phyloP scores from a whole-genome alignment of 305 asterid species.

The Vinca major region DNA sequence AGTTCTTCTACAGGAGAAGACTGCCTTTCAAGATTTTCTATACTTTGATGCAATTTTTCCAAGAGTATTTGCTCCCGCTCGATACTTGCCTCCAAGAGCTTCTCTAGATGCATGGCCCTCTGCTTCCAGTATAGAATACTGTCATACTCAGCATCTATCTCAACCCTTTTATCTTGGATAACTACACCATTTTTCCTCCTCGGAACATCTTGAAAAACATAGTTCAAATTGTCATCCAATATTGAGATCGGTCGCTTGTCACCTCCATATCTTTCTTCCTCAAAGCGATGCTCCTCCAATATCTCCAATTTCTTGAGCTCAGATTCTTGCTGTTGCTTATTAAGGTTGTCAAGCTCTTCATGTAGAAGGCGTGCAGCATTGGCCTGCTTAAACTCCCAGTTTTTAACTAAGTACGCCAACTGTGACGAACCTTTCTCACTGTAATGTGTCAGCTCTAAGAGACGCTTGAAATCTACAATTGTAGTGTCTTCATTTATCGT shows the following conservation, averaged over 20 bases:
- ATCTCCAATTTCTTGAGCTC: constrained; percentile 88
- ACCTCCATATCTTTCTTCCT: constrained; percentile 60
- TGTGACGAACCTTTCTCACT: constrained; percentile 88
- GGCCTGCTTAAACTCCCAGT: constrained; percentile 73
- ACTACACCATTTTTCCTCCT: constrained; percentile 37
- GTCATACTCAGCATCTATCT: constrained; percentile 63
- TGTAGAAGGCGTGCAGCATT: constrained; percentile 67
- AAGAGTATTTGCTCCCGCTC: constrained; percentile 43
- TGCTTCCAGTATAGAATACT: constrained; percentile 68
- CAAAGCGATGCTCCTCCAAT: constrained; percentile 70
- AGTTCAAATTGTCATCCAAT: constrained; percentile 57
- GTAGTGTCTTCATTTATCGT: constrained; percentile 54
- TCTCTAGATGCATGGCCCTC: constrained; percentile 50
- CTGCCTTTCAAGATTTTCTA: constrained; percentile 67
- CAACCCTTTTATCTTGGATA: constrained; percentile 36
- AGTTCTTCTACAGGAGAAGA: constrained; percentile 81
- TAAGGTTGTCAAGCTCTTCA: constrained; percentile 77
- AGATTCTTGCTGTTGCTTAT: constrained; percentile 72
- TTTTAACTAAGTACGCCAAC: constrained; percentile 61
- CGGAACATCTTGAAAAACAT: constrained; percentile 47
- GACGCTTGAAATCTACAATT: constrained; percentile 62
- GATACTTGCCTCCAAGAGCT: constrained; percentile 54
- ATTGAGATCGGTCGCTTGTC: constrained; percentile 79
- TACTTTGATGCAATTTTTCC: constrained; percentile 74
- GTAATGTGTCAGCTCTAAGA: constrained; percentile 59